Evolutionary conservation across 1,139 yeast species (phyloP), one percentile per base, ranked within the genome.

Genomic region (Spathaspora sp.): DNA sequence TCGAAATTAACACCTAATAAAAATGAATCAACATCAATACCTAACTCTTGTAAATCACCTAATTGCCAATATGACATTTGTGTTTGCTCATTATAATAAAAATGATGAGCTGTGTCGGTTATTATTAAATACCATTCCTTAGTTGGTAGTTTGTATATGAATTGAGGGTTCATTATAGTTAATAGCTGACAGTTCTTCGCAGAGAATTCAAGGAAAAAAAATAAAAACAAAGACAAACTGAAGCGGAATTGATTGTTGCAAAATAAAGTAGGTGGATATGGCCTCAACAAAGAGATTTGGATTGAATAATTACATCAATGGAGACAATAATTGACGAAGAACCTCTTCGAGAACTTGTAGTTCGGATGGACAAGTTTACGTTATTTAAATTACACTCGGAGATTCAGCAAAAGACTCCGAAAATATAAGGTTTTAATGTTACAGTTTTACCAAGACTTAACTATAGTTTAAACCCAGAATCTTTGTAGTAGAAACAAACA

Each of bases 61-160:
- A 70, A 52, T 54, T 69, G 74, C 76, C 76, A 71, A 44, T 57
- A 67, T 4, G 73, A 61, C 18, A 44, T 51, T 51, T 15, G 55
- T 49, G 1, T 26, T 39, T 10, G n/a, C n/a, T 49, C 43, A 50
- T 68, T 61, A 49, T 58, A 70, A 55, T 70, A 71, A 48, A 69
- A 71, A 51, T 71, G 76, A 17, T 48, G 40, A 0, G 61, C 63
- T 2, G 51, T 53, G 24, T 61, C 52, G 2, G 72, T 66, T 15
- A 70, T 45, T n/a, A 70, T 59, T 10, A 71, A 50, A 39, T 59
- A 56, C 75, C 74, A 71, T 23, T 34, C 38, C 2, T 34, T 23
- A 52, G 44, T 4, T 36, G 29, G 24, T 27, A 37, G 23, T 36
- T 18, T 17, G 64, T 63, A 5, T 64, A 52, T 7, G 48, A 48